These are phyloP conservation scores for Podosphaera fusca DNA, from an alignment of 2,329 filamentous ascomycete genomes.

Conservation along the genomic window DNA sequence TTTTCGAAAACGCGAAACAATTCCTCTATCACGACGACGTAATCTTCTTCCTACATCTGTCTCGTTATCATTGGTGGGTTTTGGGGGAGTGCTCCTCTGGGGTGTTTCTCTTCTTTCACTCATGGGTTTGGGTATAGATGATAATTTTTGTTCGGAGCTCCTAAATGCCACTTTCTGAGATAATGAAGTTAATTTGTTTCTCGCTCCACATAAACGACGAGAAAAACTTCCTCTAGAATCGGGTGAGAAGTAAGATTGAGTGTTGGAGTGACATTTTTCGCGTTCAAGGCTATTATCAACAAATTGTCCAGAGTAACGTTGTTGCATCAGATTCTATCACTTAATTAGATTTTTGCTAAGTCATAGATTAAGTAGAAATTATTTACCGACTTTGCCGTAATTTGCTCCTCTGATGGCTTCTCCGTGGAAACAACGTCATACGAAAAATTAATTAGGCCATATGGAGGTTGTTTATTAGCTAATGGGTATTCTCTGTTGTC, in stretches of 20 bases:
- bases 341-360: background rate
- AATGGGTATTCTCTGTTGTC: constrained; percentile 82
- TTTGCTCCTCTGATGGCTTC: background rate
- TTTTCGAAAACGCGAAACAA: constrained; percentile 9
- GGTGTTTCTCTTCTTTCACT: background rate
- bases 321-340: background rate
- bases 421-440: constrained; percentile 33
- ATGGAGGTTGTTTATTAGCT: constrained; percentile 60
- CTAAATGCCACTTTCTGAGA: background rate
- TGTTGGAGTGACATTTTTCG: background rate
- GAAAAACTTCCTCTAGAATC: background rate
- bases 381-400: background rate
- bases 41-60: background rate
- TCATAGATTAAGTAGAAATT: background rate
- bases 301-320: background rate
- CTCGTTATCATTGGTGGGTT: background rate
- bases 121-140: background rate
- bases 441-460: constrained; percentile 51
- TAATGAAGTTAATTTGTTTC: background rate
- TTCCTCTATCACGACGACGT: constrained; percentile 3
- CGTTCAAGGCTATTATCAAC: background rate
- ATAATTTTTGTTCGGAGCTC: background rate
- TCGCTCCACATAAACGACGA: background rate
- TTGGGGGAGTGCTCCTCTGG: background rate
- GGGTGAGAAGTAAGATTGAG: background rate